Evolutionary conservation across 2,329 filamentous ascomycete genomes (phyloP).

Genomic region (Penicillium frequentans): DNA sequence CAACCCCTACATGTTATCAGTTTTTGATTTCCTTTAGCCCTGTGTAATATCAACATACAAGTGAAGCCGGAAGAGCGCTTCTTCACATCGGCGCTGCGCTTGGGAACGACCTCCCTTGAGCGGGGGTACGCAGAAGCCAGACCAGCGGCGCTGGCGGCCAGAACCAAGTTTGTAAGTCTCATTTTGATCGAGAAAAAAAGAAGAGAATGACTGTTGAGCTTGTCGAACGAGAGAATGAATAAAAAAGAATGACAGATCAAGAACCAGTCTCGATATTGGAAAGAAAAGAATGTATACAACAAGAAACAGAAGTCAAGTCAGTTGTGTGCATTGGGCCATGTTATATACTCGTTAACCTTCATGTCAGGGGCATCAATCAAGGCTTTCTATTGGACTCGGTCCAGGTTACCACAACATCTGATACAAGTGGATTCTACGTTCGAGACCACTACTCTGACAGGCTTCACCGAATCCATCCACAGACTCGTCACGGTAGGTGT

Average conservation of each 20-base stretch:
- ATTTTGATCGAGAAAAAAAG: slow-evolving; percentile 17
- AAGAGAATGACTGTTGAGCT: slow-evolving; percentile 27
- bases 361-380: slow-evolving; percentile 6
- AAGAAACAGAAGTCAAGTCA: slow-evolving; percentile 1
- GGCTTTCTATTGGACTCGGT: slow-evolving; percentile 2
- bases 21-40: background rate
- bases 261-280: slow-evolving; percentile 25
- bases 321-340: background rate
- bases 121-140: slow-evolving; percentile 25
- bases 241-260: slow-evolving; percentile 19
- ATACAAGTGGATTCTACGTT: slow-evolving; percentile 17
- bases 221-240: slow-evolving; percentile 20
- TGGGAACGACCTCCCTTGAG: slow-evolving; percentile 15
- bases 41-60: slow-evolving; percentile 10
- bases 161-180: slow-evolving; percentile 30
- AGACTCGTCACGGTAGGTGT: slow-evolving; percentile 3
- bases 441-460: background rate
- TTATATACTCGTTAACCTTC: background rate
- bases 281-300: slow-evolving; percentile 14
- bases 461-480: background rate
- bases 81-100: slow-evolving; percentile 20
- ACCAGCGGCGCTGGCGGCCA: slow-evolving; percentile 30
- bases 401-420: slow-evolving; percentile 9
- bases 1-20: slow-evolving; percentile 1
- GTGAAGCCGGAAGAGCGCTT: slow-evolving; percentile 31